Conservation (phyloP, 2,329 filamentous ascomycete species). For the Fusarium sp. region DNA sequence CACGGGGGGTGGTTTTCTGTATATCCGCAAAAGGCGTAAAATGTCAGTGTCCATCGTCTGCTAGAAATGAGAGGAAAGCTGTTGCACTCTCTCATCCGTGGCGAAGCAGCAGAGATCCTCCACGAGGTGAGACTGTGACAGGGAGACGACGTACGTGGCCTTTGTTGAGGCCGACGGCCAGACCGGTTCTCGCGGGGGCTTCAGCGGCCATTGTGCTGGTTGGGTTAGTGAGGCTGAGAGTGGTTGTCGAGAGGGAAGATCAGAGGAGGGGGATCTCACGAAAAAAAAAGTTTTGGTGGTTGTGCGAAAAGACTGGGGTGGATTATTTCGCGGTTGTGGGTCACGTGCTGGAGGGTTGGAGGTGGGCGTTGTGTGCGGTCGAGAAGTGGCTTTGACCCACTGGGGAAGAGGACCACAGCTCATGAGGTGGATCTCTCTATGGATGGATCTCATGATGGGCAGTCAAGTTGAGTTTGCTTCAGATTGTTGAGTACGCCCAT, state of each 20-base stretch:
- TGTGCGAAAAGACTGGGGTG: conserved; percentile 26
- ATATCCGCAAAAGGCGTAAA: conserved; percentile 54
- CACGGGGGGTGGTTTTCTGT: conserved; percentile 86
- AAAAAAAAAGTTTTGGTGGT: conserved; percentile 40
- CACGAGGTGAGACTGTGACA: conserved; percentile 76
- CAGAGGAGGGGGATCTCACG: conserved; percentile 20
- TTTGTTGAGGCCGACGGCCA: conserved; percentile 72
- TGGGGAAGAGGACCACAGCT: neutral
- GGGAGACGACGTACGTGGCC: conserved; percentile 68
- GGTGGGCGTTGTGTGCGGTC: conserved; percentile 6
- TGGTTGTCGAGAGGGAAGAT: conserved; percentile 44
- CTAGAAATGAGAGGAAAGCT: conserved; percentile 41
- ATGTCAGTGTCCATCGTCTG: conserved; percentile 74
- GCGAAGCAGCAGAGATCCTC: conserved; percentile 73
- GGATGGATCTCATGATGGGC: neutral
- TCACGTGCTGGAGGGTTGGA: conserved; percentile 49
- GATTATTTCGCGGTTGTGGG: conserved; percentile 44
- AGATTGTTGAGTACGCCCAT: neutral
- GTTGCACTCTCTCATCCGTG: conserved; percentile 39
- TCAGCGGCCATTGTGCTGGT: conserved; percentile 69
- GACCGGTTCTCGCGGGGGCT: conserved; percentile 67
- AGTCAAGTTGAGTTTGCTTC: neutral
- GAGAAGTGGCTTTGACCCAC: neutral
- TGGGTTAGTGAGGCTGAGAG: conserved; percentile 48
- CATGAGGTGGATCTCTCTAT: neutral